Base-by-base conservation (phyloP, 129 eudicot genomes). In the Flaveria linearis region DNA sequence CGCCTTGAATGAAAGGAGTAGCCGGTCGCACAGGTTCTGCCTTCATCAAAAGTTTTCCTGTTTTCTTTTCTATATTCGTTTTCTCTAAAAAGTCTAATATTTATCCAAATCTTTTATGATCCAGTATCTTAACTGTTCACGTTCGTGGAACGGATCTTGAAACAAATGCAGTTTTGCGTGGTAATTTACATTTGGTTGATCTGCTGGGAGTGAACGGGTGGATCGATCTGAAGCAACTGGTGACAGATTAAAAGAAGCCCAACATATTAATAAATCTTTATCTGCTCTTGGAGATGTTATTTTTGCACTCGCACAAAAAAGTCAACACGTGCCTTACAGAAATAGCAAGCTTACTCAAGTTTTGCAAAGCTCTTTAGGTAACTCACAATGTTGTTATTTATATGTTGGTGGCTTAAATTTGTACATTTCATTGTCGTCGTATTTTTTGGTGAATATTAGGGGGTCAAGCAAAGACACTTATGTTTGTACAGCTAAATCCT, bases 211-310 rank as follows among this genome's bases (percentile, higher is more conserved):
- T 72, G 97, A 92, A 83, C 77, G 97, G 55, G 96, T 92, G 4
- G 97, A 89, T 61, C 86, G 93, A 4, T 92, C 97, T 57, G 96
- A 89, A 77, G 97, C 88, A 75, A 87, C 88, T 0, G 97, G 97
- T 4, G 93, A 92, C 51, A 85, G 97, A 77, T 80, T 92, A 66
- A 73, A 82, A 57, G 97, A 92, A 79, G 97, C 97, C 9, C 97
- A 92, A 49, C 97, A 92, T 68, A 92, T 92, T 45, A 92, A 92
- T 78, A 92, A 92, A 68, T 92, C 97, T 6, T 74, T 92, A 42
- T 92, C 97, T 7, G 97, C 97, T 57, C 80, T 92, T 22, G 97
- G 97, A 17, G 97, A 92, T 86, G 97, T 92, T 49, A 89, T 92
- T 49, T 89, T 84, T 83, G 96, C 97, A 17, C 83, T 92, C 68